phyloP scores from a whole-genome alignment of 2,329 filamentous ascomycete genomes.

The Apiospora phragmitis region DNA sequence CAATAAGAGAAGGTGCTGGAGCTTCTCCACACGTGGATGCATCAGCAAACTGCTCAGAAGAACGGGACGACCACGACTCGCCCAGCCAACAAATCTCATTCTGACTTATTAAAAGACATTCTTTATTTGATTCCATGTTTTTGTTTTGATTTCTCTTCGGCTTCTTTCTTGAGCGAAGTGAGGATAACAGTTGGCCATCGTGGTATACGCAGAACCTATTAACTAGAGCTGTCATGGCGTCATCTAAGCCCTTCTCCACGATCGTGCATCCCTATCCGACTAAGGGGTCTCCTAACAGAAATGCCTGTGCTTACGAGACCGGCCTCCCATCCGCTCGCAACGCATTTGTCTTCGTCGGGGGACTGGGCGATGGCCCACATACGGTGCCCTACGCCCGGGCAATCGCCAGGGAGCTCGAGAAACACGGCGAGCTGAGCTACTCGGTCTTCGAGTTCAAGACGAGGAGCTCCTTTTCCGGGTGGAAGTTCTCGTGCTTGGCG shows the following conservation, averaged over 20 bases:
- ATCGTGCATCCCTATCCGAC: conserved; percentile 45
- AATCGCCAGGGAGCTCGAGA: conserved; percentile 45
- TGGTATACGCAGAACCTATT: not conserved
- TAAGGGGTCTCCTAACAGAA: conserved; percentile 35
- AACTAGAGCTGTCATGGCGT: not conserved
- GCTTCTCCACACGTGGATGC: not conserved
- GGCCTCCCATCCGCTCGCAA: conserved; percentile 47
- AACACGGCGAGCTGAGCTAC: conserved; percentile 40
- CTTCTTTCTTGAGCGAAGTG: not conserved
- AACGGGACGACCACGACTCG: not conserved
- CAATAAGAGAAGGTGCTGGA: not conserved
- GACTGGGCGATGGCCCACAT: conserved; percentile 69
- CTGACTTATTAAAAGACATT: not conserved
- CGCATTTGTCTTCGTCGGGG: conserved; percentile 69
- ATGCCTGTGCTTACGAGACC: conserved; percentile 49
- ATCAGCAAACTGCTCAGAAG: not conserved
- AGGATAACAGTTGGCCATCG: no score
- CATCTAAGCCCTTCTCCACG: conserved; percentile 39
- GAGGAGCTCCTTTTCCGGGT: conserved; percentile 54
- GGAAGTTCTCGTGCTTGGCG: conserved; percentile 49
- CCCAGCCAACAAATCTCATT: not conserved
- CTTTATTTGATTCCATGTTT: not conserved
- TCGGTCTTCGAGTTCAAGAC: conserved; percentile 59
- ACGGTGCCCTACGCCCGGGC: conserved; percentile 58
- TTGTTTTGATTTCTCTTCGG: not conserved